These are phyloP conservation scores for Sporothrix globosa DNA, from an alignment of 2,329 filamentous ascomycete species.

Conservation along the genomic window DNA sequence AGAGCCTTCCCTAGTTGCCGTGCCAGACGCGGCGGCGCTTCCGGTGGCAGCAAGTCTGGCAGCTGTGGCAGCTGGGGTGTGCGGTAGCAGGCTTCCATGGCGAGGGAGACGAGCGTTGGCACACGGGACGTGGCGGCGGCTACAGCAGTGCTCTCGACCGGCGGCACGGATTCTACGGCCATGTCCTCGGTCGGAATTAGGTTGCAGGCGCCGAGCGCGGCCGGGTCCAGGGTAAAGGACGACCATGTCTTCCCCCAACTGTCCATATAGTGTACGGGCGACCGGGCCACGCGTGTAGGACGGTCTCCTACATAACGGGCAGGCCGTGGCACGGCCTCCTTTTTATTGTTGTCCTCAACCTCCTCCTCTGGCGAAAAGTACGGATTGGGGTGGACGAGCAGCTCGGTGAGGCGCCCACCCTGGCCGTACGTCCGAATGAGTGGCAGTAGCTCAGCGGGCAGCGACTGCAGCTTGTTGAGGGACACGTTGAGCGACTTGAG, in stretches of 20 bases:
- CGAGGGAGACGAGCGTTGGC: conserved; percentile 56
- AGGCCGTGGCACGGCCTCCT: not conserved
- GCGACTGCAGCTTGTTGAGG: conserved; percentile 61
- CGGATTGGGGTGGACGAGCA: conserved; percentile 66
- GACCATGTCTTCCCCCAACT: conserved; percentile 32
- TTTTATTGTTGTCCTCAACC: conserved; percentile 25
- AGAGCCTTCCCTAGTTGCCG: conserved; percentile 48
- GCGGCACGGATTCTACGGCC: not conserved
- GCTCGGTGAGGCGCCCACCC: conserved; percentile 51
- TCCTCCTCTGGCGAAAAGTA: conserved; percentile 50
- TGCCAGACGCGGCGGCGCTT: conserved; percentile 47
- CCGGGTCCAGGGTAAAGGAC: conserved; percentile 14
- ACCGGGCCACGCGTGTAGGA: conserved; percentile 30
- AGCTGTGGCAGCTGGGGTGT: conserved; percentile 51
- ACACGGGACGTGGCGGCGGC: conserved; percentile 40
- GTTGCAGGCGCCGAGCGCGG: conserved; percentile 10
- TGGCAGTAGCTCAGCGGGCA: conserved; percentile 66
- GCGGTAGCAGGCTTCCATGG: conserved; percentile 52
- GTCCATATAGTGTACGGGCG: conserved; percentile 36
- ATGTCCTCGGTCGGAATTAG: conserved; percentile 34
- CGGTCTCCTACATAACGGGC: not conserved
- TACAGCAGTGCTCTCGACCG: not conserved
- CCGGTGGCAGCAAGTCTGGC: conserved; percentile 48
- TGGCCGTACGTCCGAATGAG: conserved; percentile 49
- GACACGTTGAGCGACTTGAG: conserved; percentile 67